Conservation (phyloP, 73 alveolate species). For the Blepharisma japonicum region DNA sequence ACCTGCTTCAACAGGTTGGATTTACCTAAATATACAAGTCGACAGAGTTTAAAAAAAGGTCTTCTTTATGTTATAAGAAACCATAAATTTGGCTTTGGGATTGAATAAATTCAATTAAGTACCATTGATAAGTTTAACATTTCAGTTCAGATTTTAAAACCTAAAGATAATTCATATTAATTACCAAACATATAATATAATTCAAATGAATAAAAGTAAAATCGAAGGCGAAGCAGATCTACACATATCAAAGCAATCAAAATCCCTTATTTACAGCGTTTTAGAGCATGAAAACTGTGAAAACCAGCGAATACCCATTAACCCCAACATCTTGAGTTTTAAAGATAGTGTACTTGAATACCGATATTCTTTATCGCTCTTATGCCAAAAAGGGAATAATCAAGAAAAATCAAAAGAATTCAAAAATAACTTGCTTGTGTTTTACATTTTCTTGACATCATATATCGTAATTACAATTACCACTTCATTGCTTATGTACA, state of each 20-base stretch:
- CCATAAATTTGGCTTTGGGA: constrained; percentile 20
- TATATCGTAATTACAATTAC: too few relatives aligned
- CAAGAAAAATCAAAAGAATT: not conserved
- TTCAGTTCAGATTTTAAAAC: too few relatives aligned
- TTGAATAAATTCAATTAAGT: constrained; percentile 1
- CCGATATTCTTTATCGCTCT: not conserved
- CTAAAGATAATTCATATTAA: too few relatives aligned
- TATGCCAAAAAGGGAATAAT: not conserved
- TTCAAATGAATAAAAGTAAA: too few relatives aligned
- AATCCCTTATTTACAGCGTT: not conserved
- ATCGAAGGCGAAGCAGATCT: too few relatives aligned
- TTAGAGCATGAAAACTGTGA: not conserved
- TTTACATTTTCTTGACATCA: not conserved
- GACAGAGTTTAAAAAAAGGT: not conserved
- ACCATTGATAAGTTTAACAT: too few relatives aligned
- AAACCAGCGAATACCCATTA: not conserved
- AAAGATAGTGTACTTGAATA: not conserved
- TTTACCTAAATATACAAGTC: constrained; percentile 53
- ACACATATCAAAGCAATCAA: not conserved
- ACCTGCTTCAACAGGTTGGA: constrained; percentile 96
- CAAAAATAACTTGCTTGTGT: not conserved
- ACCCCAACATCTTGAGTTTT: not conserved
- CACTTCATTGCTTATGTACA: too few relatives aligned
- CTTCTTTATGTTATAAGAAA: not conserved
- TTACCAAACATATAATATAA: too few relatives aligned